Evolutionary conservation across 2,329 filamentous ascomycete genomes (phyloP).

Genomic region (Tolypocladium album): DNA sequence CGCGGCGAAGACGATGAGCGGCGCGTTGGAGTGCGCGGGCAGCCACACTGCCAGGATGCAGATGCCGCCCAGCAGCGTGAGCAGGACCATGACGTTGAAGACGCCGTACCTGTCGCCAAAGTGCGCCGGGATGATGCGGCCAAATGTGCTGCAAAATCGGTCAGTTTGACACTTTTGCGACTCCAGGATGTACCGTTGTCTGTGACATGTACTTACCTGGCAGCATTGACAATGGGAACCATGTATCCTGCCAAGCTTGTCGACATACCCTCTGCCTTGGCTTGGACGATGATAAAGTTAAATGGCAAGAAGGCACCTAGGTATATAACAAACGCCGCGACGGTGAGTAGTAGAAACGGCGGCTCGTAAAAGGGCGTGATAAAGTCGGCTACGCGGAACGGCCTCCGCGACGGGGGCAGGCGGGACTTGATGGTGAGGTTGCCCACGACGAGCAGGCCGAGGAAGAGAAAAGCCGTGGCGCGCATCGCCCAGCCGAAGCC

Average conservation of each 20-base stretch:
- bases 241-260: neutral
- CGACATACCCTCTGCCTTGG: neutral
- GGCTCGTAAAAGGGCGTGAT: neutral
- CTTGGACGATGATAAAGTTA: neutral
- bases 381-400: neutral
- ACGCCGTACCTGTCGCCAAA: neutral
- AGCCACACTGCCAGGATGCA: neutral
- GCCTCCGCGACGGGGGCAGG: neutral
- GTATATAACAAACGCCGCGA: neutral
- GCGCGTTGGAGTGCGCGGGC: neutral
- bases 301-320: neutral
- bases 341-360: neutral
- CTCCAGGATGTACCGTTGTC: no score
- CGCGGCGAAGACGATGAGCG: neutral
- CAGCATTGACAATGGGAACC: neutral
- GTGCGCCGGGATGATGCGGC: neutral
- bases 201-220: neutral
- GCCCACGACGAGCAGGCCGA: neutral
- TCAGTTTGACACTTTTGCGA: no score
- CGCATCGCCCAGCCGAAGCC: neutral
- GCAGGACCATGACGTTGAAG: neutral
- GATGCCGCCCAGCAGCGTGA: neutral
- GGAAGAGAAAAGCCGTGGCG: neutral
- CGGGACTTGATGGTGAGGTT: neutral
- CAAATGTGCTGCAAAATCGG: neutral